Conservation (phyloP, 768 basidiomycete genomes). For the Epithele typhae region DNA sequence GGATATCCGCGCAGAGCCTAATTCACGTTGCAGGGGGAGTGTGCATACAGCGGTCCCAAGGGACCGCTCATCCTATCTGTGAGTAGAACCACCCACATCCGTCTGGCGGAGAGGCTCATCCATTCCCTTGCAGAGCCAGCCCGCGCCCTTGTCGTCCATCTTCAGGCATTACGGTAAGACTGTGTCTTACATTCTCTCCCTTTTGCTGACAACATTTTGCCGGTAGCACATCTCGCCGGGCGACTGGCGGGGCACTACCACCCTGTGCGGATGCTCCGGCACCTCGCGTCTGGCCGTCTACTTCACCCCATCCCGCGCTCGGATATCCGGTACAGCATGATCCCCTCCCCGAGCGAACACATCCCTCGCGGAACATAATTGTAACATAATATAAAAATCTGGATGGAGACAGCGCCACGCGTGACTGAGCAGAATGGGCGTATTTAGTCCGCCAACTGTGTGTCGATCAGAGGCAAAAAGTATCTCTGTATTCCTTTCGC, state of each 20-base stretch:
- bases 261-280: slow-evolving; percentile 14
- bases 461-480: too few relatives aligned
- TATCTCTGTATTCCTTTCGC: too few relatives aligned
- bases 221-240: slow-evolving; percentile 12
- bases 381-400: too few relatives aligned
- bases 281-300: slow-evolving; percentile 10
- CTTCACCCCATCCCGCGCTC: slow-evolving; percentile 14
- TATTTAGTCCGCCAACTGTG: too few relatives aligned
- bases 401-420: too few relatives aligned
- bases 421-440: too few relatives aligned
- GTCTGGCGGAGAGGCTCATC: too few relatives aligned
- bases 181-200: neutral
- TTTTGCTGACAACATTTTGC: neutral
- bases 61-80: slow-evolving; percentile 13
- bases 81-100: neutral
- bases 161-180: slow-evolving; percentile 20
- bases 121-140: slow-evolving; percentile 8
- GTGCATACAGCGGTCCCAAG: slow-evolving; percentile 3
- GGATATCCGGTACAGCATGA: slow-evolving; percentile 20
- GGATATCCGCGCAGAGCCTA: neutral
- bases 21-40: slow-evolving; percentile 4
- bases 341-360: too few relatives aligned
- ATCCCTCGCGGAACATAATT: too few relatives aligned
- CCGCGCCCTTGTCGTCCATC: slow-evolving; percentile 16
- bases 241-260: slow-evolving; percentile 16